A percentile compares a stretch with the other conserved stretches of the same genome.
Conservation (phyloP, 208 protist species). For the Crithidia brevicula region DNA sequence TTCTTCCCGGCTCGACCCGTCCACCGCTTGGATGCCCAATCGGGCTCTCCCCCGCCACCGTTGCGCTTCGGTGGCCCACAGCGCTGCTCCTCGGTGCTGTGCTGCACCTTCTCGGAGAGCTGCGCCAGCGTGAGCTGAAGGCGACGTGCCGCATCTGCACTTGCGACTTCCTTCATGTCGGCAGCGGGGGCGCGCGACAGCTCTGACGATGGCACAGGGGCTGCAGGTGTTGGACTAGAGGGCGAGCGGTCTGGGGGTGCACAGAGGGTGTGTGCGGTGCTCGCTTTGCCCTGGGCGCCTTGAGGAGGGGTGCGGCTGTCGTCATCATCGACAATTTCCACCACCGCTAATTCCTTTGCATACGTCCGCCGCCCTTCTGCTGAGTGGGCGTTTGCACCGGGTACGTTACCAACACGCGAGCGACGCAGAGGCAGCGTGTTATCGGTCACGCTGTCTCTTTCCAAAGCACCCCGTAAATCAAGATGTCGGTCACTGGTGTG, state of each 20-base stretch:
- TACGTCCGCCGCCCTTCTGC: too few species aligned
- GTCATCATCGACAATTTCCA: conserved; percentile 8
- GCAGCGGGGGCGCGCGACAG: neutral
- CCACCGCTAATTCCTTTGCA: neutral
- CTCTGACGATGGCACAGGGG: neutral
- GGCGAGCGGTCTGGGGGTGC: neutral
- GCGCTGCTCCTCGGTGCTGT: conserved; percentile 39
- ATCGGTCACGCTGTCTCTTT: neutral
- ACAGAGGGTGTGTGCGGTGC: too few species aligned
- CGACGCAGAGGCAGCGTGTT: too few species aligned
- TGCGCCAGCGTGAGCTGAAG: conserved; percentile 41
- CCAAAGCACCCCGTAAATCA: neutral
- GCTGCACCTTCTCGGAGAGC: conserved; percentile 49
- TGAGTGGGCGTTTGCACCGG: neutral
- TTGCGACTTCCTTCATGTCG: neutral
- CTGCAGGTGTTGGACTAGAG: conserved; percentile 7
- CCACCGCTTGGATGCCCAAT: conserved; percentile 18
- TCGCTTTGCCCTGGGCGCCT: too few species aligned
- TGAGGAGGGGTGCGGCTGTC: neutral
- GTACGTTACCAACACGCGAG: neutral
- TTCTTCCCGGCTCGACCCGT: conserved; percentile 16
- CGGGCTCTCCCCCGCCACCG: conserved; percentile 3
- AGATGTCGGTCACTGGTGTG: too few species aligned
- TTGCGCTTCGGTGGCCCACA: conserved; percentile 30
- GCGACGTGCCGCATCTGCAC: neutral